Conservation (phyloP, 176 grass and related monocot genomes). For the Echinochloa phyllopogon region DNA sequence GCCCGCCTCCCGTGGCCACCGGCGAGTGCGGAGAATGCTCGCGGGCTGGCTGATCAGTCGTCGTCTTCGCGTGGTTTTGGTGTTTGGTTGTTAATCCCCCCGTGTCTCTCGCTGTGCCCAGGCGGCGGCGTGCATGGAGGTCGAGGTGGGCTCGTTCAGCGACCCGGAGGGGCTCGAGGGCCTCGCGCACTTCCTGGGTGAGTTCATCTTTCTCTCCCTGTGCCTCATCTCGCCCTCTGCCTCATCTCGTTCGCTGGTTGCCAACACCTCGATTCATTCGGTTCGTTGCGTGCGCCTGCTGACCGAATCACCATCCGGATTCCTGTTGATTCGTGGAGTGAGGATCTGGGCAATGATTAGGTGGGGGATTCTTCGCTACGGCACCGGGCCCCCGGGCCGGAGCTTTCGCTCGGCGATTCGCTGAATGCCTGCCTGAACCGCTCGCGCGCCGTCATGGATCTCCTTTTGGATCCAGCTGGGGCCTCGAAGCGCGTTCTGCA, state of each 20-base stretch:
- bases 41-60: neutral
- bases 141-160: constrained; percentile 78
- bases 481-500: neutral
- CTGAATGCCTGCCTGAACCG: neutral
- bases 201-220: neutral
- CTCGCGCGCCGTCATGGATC: neutral
- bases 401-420: constrained; percentile 8
- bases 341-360: constrained; percentile 12
- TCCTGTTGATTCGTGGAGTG: constrained; percentile 27
- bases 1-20: neutral
- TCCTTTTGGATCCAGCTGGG: constrained; percentile 31
- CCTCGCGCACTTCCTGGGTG: constrained; percentile 97
- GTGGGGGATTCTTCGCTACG: constrained; percentile 20
- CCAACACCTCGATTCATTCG: neutral
- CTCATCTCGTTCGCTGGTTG: neutral
- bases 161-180: constrained; percentile 93
- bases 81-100: neutral
- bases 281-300: constrained; percentile 14
- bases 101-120: constrained; percentile 31
- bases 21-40: constrained; percentile 21
- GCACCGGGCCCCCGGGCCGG: constrained; percentile 12
- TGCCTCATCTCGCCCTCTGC: neutral
- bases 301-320: constrained; percentile 25
- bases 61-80: neutral
- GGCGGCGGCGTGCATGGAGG: constrained; percentile 94